phyloP scores from a whole-genome alignment of 1,139 yeast species.

The Kodamaea arcana region DNA sequence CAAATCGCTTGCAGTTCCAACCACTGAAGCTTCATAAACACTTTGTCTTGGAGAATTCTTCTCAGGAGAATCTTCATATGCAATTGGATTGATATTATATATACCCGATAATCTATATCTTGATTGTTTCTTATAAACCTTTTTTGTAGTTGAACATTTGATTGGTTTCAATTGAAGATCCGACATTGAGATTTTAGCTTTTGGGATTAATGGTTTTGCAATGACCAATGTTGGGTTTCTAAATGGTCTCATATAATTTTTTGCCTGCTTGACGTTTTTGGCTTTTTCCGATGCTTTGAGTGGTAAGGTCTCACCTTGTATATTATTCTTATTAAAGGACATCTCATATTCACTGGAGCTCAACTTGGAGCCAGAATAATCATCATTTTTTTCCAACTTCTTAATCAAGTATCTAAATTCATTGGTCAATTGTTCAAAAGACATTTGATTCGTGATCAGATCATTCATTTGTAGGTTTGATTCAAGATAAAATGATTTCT shows the following conservation, averaged over 20 bases:
- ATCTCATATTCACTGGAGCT: neutral
- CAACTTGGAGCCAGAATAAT: slow-evolving; percentile 2
- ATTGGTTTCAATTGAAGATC: slow-evolving; percentile 40
- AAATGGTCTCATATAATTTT: neutral
- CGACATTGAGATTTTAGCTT: slow-evolving; percentile 28
- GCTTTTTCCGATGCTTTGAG: neutral
- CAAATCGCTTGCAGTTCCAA: too few relatives aligned
- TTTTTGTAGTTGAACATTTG: slow-evolving; percentile 25
- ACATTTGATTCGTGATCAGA: slow-evolving; percentile 38
- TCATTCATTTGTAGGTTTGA: slow-evolving; percentile 31
- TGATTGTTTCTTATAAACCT: slow-evolving; percentile 39
- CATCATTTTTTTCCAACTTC: slow-evolving; percentile 10
- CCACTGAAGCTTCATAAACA: too few relatives aligned
- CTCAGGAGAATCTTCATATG: slow-evolving; percentile 4
- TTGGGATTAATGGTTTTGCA: neutral
- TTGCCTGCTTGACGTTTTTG: neutral
- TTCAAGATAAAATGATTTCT: slow-evolving; percentile 33
- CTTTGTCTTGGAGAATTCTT: too few relatives aligned
- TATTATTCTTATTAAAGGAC: too few relatives aligned
- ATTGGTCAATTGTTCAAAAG: slow-evolving; percentile 44
- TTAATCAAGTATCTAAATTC: slow-evolving; percentile 32
- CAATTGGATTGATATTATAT: slow-evolving; percentile 37
- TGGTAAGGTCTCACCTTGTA: neutral
- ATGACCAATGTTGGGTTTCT: neutral
- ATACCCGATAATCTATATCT: slow-evolving; percentile 37